Conservation (phyloP, 2,329 filamentous ascomycete species). For the Aspergillus eucalypticola region DNA sequence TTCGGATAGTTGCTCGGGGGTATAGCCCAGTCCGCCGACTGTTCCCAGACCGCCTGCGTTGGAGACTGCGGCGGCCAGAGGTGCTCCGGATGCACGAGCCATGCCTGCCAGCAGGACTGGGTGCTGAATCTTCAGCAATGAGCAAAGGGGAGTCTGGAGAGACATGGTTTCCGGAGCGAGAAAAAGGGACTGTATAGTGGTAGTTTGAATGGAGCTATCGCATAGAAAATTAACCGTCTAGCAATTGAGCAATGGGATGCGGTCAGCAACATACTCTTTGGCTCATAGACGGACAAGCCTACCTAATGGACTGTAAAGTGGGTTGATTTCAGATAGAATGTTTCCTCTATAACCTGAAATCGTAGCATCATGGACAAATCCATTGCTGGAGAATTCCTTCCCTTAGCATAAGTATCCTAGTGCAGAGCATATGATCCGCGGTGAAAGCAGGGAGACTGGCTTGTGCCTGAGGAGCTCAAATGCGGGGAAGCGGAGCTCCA, state of each 20-base stretch:
- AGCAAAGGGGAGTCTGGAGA: slow-evolving; percentile 75
- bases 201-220: neutral
- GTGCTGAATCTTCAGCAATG: slow-evolving; percentile 78
- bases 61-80: slow-evolving; percentile 80
- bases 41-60: slow-evolving; percentile 79
- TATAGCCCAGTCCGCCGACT: slow-evolving; percentile 66
- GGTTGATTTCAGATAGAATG: neutral
- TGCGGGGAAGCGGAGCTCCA: slow-evolving; percentile 14
- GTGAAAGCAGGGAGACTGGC: neutral
- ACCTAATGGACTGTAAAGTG: neutral
- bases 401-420: neutral
- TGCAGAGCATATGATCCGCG: neutral
- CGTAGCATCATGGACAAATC: neutral
- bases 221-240: neutral
- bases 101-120: slow-evolving; percentile 92
- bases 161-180: slow-evolving; percentile 35
- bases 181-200: neutral
- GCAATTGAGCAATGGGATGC: neutral
- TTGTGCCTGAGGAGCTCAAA: slow-evolving; percentile 2
- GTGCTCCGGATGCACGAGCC: slow-evolving; percentile 78
- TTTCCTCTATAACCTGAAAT: neutral
- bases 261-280: neutral
- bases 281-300: neutral
- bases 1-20: slow-evolving; percentile 70
- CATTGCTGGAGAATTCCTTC: neutral